Evolutionary conservation across 139 green algal species (phyloP).

Genomic region (Coelastrella sp.): DNA sequence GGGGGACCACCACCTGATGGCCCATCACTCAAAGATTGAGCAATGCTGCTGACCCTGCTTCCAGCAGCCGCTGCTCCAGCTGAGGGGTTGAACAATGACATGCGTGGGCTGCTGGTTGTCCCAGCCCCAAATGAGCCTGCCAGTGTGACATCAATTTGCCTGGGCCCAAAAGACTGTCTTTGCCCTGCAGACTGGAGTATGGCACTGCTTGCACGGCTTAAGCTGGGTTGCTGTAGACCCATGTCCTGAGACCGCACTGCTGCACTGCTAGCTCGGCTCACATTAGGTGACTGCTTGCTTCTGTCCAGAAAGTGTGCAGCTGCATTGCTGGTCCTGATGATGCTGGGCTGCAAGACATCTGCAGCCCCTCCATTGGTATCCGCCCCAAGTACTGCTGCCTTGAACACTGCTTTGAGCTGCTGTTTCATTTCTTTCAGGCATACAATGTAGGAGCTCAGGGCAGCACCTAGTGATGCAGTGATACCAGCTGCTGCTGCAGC

Average conservation of each 20-base stretch:
- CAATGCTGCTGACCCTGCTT: neutral
- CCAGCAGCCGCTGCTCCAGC: neutral
- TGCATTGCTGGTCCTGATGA: neutral
- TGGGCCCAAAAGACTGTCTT: neutral
- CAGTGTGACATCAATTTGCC: neutral
- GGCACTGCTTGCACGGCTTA: neutral
- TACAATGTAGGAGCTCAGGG: neutral
- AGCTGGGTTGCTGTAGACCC: neutral
- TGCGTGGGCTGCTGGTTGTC: neutral
- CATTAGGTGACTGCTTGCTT: neutral
- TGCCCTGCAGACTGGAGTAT: neutral
- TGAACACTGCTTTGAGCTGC: neutral
- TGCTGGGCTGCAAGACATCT: neutral
- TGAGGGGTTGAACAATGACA: neutral
- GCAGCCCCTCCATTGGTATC: neutral
- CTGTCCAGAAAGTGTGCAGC: neutral
- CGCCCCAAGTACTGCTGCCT: neutral
- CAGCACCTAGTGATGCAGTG: neutral
- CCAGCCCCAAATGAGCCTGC: slow-evolving; percentile 23
- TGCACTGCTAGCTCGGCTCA: neutral
- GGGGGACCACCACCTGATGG: neutral
- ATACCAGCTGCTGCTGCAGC: slow-evolving; percentile 27
- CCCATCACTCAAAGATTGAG: slow-evolving; percentile 13
- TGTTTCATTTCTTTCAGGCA: neutral
- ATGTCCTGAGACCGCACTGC: neutral